A percentile compares a stretch with the other conserved stretches of the same genome.
These are phyloP conservation scores for Amphirosellinia nigrospora DNA, from an alignment of 495 filamentous ascomycete species.

Conservation along the genomic window DNA sequence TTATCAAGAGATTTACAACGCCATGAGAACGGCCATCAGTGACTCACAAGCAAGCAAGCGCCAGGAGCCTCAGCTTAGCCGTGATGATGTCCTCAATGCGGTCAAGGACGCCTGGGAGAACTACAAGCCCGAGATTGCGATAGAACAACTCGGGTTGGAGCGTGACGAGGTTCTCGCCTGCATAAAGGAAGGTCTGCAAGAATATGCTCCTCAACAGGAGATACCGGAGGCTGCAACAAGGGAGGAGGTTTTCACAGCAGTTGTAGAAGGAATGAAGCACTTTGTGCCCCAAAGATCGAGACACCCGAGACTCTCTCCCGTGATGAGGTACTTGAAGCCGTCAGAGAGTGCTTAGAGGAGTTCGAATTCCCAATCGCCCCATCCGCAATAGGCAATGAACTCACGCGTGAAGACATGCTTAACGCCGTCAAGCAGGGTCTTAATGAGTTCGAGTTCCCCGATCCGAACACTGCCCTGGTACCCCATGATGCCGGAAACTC, in stretches of 20 bases:
- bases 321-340: constrained; percentile 76
- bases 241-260: constrained; percentile 80
- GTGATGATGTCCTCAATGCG: constrained; percentile 83
- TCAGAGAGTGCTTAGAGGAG: constrained; percentile 78
- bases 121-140: constrained; percentile 88
- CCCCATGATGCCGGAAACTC: constrained; percentile 47
- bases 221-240: constrained; percentile 61
- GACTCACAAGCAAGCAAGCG: constrained; percentile 63
- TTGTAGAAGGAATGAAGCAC: constrained; percentile 81
- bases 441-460: constrained; percentile 51
- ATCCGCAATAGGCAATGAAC: constrained; percentile 48
- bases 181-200: constrained; percentile 79
- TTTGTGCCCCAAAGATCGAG: constrained; percentile 74
- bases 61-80: constrained; percentile 50
- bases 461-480: constrained; percentile 42
- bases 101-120: constrained; percentile 88
- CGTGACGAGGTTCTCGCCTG: constrained; percentile 86
- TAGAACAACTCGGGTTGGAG: constrained; percentile 87
- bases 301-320: constrained; percentile 70
- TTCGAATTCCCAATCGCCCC: constrained; percentile 67
- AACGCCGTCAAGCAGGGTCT: constrained; percentile 62
- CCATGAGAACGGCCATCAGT: constrained; percentile 76
- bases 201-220: constrained; percentile 66
- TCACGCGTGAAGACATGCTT: constrained; percentile 60
- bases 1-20: constrained; percentile 79